Evolutionary conservation across 2,329 filamentous ascomycete species (phyloP).

Genomic region (Didymella sp.): DNA sequence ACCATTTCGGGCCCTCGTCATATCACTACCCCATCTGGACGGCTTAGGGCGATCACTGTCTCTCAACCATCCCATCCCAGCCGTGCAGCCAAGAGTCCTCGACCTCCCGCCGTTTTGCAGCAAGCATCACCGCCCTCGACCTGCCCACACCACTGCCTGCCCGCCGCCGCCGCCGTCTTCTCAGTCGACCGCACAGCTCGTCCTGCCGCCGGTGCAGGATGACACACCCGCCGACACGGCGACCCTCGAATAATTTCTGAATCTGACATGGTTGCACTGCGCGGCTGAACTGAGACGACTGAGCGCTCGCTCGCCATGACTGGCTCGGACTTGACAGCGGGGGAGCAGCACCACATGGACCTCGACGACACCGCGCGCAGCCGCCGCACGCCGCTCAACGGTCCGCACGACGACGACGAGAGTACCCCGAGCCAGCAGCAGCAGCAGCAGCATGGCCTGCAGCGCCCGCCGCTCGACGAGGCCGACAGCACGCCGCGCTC

Average conservation of each 20-base stretch:
- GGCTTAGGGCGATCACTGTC: constrained; percentile 19
- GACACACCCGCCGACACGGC: constrained; percentile 30
- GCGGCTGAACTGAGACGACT: constrained; percentile 37
- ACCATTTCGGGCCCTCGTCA: constrained; percentile 12
- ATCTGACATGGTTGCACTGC: constrained; percentile 45
- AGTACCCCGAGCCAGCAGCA: constrained; percentile 18
- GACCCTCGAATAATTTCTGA: constrained; percentile 15
- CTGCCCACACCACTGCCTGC: not conserved
- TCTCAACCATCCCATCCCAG: constrained; percentile 18
- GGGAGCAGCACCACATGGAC: constrained; percentile 33
- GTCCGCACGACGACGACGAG: constrained; percentile 2
- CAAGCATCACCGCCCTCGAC: not conserved
- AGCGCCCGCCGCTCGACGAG: constrained; percentile 30
- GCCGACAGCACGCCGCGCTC: constrained; percentile 52
- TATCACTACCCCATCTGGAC: constrained; percentile 18
- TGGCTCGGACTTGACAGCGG: constrained; percentile 38
- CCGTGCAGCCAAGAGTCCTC: constrained; percentile 18
- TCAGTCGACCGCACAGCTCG: not conserved
- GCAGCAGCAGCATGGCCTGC: constrained; percentile 4
- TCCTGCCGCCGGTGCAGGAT: constrained; percentile 33
- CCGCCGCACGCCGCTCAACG: constrained; percentile 7
- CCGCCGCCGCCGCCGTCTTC: not conserved
- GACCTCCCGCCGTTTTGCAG: constrained; percentile 11
- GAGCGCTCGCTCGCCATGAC: constrained; percentile 40
- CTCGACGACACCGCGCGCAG: constrained; percentile 12